These are phyloP conservation scores for Neonectria punicea DNA, from an alignment of 2,329 filamentous ascomycete genomes.

Conservation along the genomic window DNA sequence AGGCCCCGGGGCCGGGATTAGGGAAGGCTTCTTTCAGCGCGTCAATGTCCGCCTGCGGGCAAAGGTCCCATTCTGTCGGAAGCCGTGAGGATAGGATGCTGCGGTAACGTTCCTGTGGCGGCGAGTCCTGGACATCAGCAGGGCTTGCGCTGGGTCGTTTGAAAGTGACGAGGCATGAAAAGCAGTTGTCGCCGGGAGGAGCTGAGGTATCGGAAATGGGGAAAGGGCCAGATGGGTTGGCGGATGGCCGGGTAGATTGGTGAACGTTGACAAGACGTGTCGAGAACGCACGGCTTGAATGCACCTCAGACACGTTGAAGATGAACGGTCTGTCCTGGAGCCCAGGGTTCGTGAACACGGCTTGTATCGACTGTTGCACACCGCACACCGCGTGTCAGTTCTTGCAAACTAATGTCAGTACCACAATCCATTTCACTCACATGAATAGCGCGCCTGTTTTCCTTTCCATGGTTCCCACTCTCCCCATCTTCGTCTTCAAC, in stretches of 20 bases:
- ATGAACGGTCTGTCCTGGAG: slow-evolving; percentile 62
- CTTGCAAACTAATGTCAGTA: not conserved
- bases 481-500: slow-evolving; percentile 46
- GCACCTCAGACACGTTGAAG: slow-evolving; percentile 58
- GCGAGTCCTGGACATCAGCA: slow-evolving; percentile 51
- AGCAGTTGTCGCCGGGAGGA: slow-evolving; percentile 56
- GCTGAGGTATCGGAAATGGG: slow-evolving; percentile 51
- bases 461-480: slow-evolving; percentile 11
- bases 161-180: slow-evolving; percentile 64
- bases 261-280: slow-evolving; percentile 61
- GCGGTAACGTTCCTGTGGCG: slow-evolving; percentile 57
- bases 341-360: slow-evolving; percentile 63
- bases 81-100: slow-evolving; percentile 51
- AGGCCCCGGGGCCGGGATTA: slow-evolving; percentile 52
- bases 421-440: slow-evolving; percentile 42
- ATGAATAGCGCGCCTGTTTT: slow-evolving; percentile 49
- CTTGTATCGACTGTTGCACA: slow-evolving; percentile 61
- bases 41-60: slow-evolving; percentile 59
- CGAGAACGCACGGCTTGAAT: slow-evolving; percentile 59
- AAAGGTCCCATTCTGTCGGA: slow-evolving; percentile 56
- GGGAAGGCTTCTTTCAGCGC: slow-evolving; percentile 50
- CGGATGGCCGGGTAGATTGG: slow-evolving; percentile 57
- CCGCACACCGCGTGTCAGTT: not conserved
- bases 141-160: slow-evolving; percentile 53
- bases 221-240: slow-evolving; percentile 49